Base-by-base conservation (phyloP, 352 stramenopile species). In the Phytophthora hybrid region DNA sequence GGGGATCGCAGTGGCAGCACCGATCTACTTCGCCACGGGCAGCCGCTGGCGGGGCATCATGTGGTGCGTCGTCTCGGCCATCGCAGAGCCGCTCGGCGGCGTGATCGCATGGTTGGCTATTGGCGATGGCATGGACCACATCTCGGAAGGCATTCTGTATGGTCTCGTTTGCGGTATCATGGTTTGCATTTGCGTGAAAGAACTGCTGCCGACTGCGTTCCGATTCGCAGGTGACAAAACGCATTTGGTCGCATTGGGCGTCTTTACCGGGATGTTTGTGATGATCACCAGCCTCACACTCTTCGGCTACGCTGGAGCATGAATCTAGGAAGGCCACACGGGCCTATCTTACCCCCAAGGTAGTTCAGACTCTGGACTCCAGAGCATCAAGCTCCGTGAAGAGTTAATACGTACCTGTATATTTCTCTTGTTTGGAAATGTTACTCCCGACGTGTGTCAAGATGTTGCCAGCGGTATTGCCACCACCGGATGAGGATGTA, bases 11-110 rank as follows among this genome's bases (percentile, higher is more conserved):
- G 95, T 99, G 14, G 93, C 95, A 8, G 88, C 98, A 13, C 96
- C 97, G 1, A 97, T 99, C 34, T 99, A 99, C 81, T 99, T 98
- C 66, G 95, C 97, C 4, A 99, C 97, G 18, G 95, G 94, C 7
- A 97, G 90, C 53, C 86, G 93, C 7, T 92, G 83, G 76, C 96
- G 97, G 37, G 97, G 93, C 7, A 98, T 99, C 74, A 82, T 94
- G 66, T 98, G 94, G 94, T 97, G 92, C 21, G 76, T 88, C 11
- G 72, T 99, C 31, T 97, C 90, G 0, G 95, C 94, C 13, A 31
- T 96, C 19, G 93, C 93, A n/a, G 95, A 99, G 77, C 88, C 93
- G 2, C 51, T 99, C 18, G 97, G 90, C 3, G 96, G 93, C 2
- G 55, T 95, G 7, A 72, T 99, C 47, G 97, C 93, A 18, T 98